Evolutionary conservation across 495 filamentous ascomycete species (phyloP), one percentile per base, ranked within the genome.

Genomic region (Achaetomiella virescens): DNA sequence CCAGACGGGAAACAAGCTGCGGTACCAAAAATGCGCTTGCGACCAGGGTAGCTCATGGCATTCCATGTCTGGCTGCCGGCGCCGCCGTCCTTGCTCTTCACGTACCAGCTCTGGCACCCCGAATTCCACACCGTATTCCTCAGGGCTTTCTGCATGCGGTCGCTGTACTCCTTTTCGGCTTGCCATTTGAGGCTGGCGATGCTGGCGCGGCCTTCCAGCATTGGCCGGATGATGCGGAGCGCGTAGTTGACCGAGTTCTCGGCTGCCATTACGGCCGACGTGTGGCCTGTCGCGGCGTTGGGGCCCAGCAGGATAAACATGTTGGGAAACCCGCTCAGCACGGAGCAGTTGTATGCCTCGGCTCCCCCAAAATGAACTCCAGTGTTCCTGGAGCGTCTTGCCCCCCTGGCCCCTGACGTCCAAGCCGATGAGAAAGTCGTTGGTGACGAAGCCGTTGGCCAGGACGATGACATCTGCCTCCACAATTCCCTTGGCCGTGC

Each of bases 51-150:
- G 14, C 49, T 54, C 54, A 51, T 47, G 7, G 37, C 61, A 45
- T 63, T 63, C 53, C 53, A 58, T 3, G 38, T 31, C 40, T 57
- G n/a, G n/a, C n/a, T n/a, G n/a, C n/a, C n/a, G n/a, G n/a, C n/a
- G n/a, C n/a, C 61, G 15, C 41, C 59, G 2, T 38, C 50, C 0
- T 49, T 15, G 1, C 40, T 48, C 8, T 49, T 48, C 11, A 68
- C 11, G 75, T 85, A 76, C 73, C 73, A 76, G 55, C 64, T 73
- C 8, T 48, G 56, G 48, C 73, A 75, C 1, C 46, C 45, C 7
- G 59, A 58, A 4, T 52, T 58, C 57, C 66, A 74, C 4, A 73
- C 66, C 4, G 61, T 67, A 5, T 62, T 47, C 0, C 59, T 18
- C 1, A 75, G 61, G 1, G 42, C 47, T 9, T 22, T 18, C 24